Base-by-base conservation (phyloP, 257 asterid genomes). In the Solanum pennellii region DNA sequence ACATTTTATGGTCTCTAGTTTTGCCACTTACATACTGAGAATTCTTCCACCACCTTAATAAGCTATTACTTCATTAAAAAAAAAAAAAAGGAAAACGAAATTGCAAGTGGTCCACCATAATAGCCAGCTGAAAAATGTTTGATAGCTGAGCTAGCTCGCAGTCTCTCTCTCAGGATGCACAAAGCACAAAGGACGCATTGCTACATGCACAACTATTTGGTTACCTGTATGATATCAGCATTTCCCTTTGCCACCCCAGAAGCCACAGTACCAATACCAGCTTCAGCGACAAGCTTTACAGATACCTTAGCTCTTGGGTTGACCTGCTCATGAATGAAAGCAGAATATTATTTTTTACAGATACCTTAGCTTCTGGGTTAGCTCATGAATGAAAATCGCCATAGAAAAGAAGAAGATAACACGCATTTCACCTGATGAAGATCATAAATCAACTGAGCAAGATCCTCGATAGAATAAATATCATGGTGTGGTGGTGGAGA, bases 401-500 rank as follows among this genome's bases (percentile, higher is more conserved):
- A 45, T 18, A 37, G 31, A 45, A 80, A 25, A 69, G 39, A 75
- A 65, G 25, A 68, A 35, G 37, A 79, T 83, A 62, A 42, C 45
- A 75, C 27, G 16, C 23, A 62, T 44, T 86, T 90, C 92, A 95
- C 99, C 99, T 97, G 99, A 92, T 97, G 99, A 90, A 97, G 99
- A 91, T 97, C 99, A 86, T 93, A 97, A 89, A 97, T 97, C 92
- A 97, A 92, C 87, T 97, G 99, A 66, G 99, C 99, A 86, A 97
- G 99, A 96, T 97, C 99, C 93, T 97, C 99, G 23, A 97, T 97
- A 82, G 99, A 97, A 89, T 97, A 97, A 86, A 97, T 97, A 88
- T 97, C 99, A 74, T 97, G 99, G 93, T 97, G 99, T 65, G 99
- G 99, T 86, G 99, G 99, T 25, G 99, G 99, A 71, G 99, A 97